Evolutionary conservation across 1,284 basidiomycete genomes (phyloP).

Genomic region (Entoloma clypeatum): DNA sequence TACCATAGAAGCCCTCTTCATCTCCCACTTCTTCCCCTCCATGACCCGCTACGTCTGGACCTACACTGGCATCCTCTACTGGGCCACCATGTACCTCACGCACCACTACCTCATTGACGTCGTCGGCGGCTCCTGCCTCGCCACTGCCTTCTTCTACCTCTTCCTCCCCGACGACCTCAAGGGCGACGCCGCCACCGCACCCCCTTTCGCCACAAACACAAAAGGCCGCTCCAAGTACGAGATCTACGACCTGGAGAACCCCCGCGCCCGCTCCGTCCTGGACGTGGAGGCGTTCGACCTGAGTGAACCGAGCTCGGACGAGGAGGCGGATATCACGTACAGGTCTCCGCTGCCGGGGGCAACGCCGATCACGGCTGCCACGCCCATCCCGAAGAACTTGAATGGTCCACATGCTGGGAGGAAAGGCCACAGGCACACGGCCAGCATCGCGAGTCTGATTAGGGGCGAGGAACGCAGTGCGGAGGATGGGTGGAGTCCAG

Average conservation of each 20-base stretch:
- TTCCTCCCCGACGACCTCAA: slow-evolving; percentile 81
- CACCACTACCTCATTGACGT: slow-evolving; percentile 99
- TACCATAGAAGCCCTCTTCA: slow-evolving; percentile 90
- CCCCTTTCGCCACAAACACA: slow-evolving; percentile 29
- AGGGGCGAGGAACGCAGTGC: slow-evolving; percentile 64
- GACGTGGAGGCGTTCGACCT: slow-evolving; percentile 53
- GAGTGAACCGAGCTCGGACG: slow-evolving; percentile 56
- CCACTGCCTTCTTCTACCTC: slow-evolving; percentile 85
- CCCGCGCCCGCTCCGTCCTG: slow-evolving; percentile 27
- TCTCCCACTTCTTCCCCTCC: slow-evolving; percentile 92
- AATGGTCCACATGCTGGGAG: slow-evolving; percentile 25
- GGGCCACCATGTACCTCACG: slow-evolving; percentile 98
- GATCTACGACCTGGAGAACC: slow-evolving; percentile 58
- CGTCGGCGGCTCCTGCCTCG: slow-evolving; percentile 89
- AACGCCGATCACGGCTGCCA: slow-evolving; percentile 21
- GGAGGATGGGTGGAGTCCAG: slow-evolving; percentile 77
- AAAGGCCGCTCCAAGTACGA: slow-evolving; percentile 59
- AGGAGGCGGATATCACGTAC: slow-evolving; percentile 64
- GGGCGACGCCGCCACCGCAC: slow-evolving; percentile 51
- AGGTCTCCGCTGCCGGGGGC: slow-evolving; percentile 54
- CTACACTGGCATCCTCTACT: slow-evolving; percentile 89
- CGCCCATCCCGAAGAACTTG: slow-evolving; percentile 24
- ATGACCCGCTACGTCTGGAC: slow-evolving; percentile 71
- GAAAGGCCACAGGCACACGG: slow-evolving; percentile 66
- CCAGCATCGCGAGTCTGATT: slow-evolving; percentile 77